Conservation (phyloP, 257 asterid genomes). For the Capsicum chinense region DNA sequence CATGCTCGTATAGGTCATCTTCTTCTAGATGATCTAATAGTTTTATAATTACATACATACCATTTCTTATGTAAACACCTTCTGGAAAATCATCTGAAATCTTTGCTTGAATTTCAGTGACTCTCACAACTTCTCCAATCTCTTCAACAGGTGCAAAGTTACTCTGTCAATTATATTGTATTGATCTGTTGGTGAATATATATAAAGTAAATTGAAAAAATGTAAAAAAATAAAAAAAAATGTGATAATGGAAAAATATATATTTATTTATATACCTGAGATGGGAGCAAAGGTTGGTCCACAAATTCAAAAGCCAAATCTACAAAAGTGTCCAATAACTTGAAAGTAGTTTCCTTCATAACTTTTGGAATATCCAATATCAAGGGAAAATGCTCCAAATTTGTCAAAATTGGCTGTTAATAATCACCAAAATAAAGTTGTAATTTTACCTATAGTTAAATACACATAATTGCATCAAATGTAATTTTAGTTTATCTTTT, state of each 20-base stretch:
- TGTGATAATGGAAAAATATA: neutral
- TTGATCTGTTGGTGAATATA: neutral
- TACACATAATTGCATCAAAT: no score
- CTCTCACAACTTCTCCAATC: slow-evolving; percentile 45
- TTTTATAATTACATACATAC: slow-evolving; percentile 22
- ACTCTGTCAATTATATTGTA: slow-evolving; percentile 39
- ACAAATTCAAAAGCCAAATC: slow-evolving; percentile 11
- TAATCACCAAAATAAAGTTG: neutral
- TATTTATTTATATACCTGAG: neutral
- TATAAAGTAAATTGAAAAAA: neutral
- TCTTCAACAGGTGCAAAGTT: slow-evolving; percentile 74
- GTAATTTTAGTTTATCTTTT: neutral
- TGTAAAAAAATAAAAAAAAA: neutral
- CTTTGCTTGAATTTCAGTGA: slow-evolving; percentile 41
- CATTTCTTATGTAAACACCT: slow-evolving; percentile 69
- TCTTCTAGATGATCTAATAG: neutral
- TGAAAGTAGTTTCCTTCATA: neutral
- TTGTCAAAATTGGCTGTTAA: neutral
- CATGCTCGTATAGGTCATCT: neutral
- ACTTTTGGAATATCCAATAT: neutral
- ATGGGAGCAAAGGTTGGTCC: slow-evolving; percentile 8
- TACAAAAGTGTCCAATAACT: slow-evolving; percentile 8
- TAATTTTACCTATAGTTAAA: no score
- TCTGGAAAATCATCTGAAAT: slow-evolving; percentile 63
- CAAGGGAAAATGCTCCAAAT: neutral